Conservation (phyloP, 164 flowering plant genomes). For the grape (Vitis vinifera) region DNA sequence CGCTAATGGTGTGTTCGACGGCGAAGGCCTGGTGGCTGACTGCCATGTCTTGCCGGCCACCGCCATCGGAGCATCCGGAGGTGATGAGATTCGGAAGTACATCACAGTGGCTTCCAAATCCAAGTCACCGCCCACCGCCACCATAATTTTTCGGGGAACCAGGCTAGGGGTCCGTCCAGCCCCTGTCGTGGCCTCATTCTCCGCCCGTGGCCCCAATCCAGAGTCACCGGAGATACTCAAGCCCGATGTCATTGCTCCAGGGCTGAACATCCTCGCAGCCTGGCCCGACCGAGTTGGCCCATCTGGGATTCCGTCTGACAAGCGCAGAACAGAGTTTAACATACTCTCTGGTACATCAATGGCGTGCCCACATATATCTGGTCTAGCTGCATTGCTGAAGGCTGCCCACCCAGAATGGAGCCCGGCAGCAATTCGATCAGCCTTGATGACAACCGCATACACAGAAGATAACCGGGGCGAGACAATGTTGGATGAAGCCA, state of each 20-base stretch:
- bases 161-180: slow-evolving; percentile 74
- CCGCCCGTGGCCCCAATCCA: slow-evolving; percentile 92
- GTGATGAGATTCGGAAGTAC: slow-evolving; percentile 71
- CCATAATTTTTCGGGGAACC: slow-evolving; percentile 74
- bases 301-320: slow-evolving; percentile 61
- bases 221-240: slow-evolving; percentile 79
- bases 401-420: slow-evolving; percentile 95
- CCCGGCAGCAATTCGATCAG: slow-evolving; percentile 87
- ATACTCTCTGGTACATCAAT: slow-evolving; percentile 93
- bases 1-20: slow-evolving; percentile 88
- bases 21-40: slow-evolving; percentile 92
- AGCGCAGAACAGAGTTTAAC: slow-evolving; percentile 71
- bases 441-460: slow-evolving; percentile 90
- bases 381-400: slow-evolving; percentile 84
- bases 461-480: slow-evolving; percentile 54
- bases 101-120: slow-evolving; percentile 29
- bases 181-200: slow-evolving; percentile 87
- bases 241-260: slow-evolving; percentile 95
- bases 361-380: slow-evolving; percentile 98
- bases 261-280: slow-evolving; percentile 90
- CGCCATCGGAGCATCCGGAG: slow-evolving; percentile 64
- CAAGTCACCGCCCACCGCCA: slow-evolving; percentile 48
- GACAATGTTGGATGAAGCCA: slow-evolving; percentile 76
- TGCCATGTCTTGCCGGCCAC: slow-evolving; percentile 91
- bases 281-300: slow-evolving; percentile 91